Base-by-base conservation (phyloP, 106 monocot genomes). In the Amphibolis antarctica region DNA sequence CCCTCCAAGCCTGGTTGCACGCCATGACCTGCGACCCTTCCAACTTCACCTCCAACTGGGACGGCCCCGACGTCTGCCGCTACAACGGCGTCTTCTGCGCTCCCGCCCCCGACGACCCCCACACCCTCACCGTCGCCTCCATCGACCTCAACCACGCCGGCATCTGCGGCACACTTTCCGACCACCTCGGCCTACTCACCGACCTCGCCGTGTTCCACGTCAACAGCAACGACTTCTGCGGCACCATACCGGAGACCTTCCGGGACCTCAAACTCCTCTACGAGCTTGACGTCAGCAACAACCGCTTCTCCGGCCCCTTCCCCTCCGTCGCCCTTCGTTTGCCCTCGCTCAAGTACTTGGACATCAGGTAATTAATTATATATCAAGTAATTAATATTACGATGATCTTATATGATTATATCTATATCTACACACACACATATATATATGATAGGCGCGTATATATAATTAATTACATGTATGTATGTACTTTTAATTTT, bases 221-320 rank as follows among this genome's bases (percentile, higher is more conserved):
- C 64, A 64, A 64, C 47, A 25, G 25, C 64, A 64, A 64, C 45
- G 13, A 48, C 1, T 64, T 64, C 64, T 64, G 45, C 64, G 64
- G 64, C 24, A 64, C 64, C 22, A 27, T 64, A 36, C 54, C 54
- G 9, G 42, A 58, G 10, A 48, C 73, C 6, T 50, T 73, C 56
- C 2, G 22, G 24, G 23, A 46, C 10, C 44, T 63, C 45, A 1
- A 22, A 0, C 65, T 59, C 47, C 79, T 79, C 65, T 46, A 59
- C 52, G 74, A 79, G 66, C 69, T 79, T 22, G 79, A 74, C 69
- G 74, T 66, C 28, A 79, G 79, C 60, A 67, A 67, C 55, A 67
- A 67, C 67, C 55, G 36, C n/a, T 44, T 67, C 36, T 30, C 28
- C 20, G 55, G 67, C 51, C 53, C 36, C 22, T 67, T 67, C 67